Evolutionary conservation across 441 rosid genomes (phyloP).

Genomic region (Jatropha multifida): DNA sequence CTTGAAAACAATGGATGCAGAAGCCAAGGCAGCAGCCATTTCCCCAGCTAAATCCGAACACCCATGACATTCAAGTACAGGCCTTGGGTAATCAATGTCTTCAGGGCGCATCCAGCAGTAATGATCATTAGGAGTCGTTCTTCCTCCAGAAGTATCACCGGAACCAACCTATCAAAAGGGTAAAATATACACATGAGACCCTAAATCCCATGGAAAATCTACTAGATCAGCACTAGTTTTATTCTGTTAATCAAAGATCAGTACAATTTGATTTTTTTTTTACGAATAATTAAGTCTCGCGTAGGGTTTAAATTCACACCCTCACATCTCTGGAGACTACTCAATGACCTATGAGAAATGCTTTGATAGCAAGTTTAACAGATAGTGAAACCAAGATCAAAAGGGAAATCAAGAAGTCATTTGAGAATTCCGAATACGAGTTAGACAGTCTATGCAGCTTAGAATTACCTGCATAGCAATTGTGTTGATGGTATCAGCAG

Average conservation of each 20-base stretch:
- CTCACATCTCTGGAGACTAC: neutral
- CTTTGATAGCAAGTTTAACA: neutral
- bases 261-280: neutral
- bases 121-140: slow-evolving; percentile 66
- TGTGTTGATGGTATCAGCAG: slow-evolving; percentile 56
- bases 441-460: neutral
- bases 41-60: slow-evolving; percentile 91
- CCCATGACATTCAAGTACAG: slow-evolving; percentile 39
- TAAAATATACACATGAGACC: slow-evolving; percentile 7
- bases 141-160: slow-evolving; percentile 73
- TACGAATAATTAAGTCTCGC: neutral
- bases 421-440: neutral
- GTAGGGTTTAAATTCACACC: neutral
- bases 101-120: slow-evolving; percentile 99
- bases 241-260: neutral
- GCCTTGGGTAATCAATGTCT: slow-evolving; percentile 73
- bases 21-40: slow-evolving; percentile 94
- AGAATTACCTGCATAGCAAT: slow-evolving; percentile 65
- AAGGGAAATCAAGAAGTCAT: neutral
- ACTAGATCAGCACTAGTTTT: too few species aligned
- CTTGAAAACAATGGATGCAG: slow-evolving; percentile 94
- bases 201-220: neutral
- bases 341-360: neutral
- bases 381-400: neutral
- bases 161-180: slow-evolving; percentile 53